Percentiles rank a stretch among this genome's conserved stretches.
Conservation (phyloP, 805 yeast genomes). For the Diddensiella transvaalensis region DNA sequence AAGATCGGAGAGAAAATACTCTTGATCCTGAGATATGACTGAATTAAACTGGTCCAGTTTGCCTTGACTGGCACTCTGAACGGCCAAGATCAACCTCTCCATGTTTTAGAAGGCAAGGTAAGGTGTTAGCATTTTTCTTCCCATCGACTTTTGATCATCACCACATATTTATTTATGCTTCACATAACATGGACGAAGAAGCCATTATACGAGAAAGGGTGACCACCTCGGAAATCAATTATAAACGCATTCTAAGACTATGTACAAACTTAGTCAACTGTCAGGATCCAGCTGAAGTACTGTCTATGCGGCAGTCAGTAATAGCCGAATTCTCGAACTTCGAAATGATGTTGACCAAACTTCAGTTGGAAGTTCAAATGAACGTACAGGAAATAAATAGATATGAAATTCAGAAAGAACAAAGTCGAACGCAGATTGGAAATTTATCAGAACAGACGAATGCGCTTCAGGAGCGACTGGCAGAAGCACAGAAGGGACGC, state of each 20-base stretch:
- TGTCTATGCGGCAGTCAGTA: conserved; percentile 1
- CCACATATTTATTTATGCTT: background rate
- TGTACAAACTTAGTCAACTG: conserved; percentile 7
- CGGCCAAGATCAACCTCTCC: conserved; percentile 5
- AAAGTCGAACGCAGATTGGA: conserved; percentile 13
- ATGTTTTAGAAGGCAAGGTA: background rate
- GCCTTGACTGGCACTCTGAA: conserved; percentile 16
- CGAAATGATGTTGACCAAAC: conserved; percentile 17
- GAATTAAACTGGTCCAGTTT: conserved; percentile 7
- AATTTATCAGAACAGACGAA: conserved; percentile 15
- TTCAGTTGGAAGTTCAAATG: conserved; percentile 25
- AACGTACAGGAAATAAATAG: conserved; percentile 20
- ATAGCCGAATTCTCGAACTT: conserved; percentile 18
- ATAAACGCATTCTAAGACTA: conserved; percentile 17
- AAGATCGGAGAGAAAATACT: conserved; percentile 11
- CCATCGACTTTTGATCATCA: background rate
- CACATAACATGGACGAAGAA: conserved; percentile 18
- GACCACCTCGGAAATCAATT: conserved; percentile 19
- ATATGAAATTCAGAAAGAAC: conserved; percentile 21
- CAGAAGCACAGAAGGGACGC: conserved; percentile 21
- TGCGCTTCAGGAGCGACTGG: conserved; percentile 20
- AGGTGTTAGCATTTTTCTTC: no score
- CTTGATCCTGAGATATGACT: conserved; percentile 11
- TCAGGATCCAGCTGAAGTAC: background rate
- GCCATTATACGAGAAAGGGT: conserved; percentile 23